Evolutionary conservation across 164 flowering plant genomes (phyloP), one percentile per base, ranked within the genome.

Genomic region (Brasenia schreberi): DNA sequence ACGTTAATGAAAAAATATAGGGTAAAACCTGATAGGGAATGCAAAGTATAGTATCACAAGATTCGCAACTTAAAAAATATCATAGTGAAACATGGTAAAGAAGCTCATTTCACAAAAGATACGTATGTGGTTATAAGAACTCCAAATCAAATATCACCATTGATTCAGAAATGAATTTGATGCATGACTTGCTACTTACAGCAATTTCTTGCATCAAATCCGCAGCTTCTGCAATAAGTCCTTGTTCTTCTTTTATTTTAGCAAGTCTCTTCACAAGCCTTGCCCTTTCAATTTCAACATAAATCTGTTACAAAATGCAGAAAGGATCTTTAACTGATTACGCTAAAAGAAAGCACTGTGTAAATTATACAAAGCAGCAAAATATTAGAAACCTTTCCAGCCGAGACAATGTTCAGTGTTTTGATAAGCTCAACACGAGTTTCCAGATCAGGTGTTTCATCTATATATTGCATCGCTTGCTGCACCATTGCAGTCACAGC

Each of bases 141-240:
- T 23, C 27, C 27, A 23, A 23, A 23, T 23, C n/a, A n/a, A n/a
- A n/a, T n/a, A 23, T 23, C 27, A 23, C 27, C 27, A 23, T 23
- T 23, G 2, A 23, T 23, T 23, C 27, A 23, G 27, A 23, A 23
- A 23, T 23, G 27, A 23, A 23, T 23, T 0, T 23, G 27, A 23
- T 23, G 27, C 27, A 23, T 23, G 27, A 23, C 33, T 6, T 6
- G 10, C 67, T 43, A 82, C 94, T 72, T 61, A 90, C 98, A 76
- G 96, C 98, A 75, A 90, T 75, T 83, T 94, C 97, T 76, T 90
- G 97, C 98, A 94, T 90, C 82, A 94, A 79, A 73, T 94, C 98
- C 52, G 98, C 98, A 70, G 98, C 98, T 72, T 94, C 97, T 23
- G 90, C 91, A 61, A 94, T 82, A n/a, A 67, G 89, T 53, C 96